phyloP scores from a whole-genome alignment of 2,329 filamentous ascomycete genomes.

The Cladosporium sp. region DNA sequence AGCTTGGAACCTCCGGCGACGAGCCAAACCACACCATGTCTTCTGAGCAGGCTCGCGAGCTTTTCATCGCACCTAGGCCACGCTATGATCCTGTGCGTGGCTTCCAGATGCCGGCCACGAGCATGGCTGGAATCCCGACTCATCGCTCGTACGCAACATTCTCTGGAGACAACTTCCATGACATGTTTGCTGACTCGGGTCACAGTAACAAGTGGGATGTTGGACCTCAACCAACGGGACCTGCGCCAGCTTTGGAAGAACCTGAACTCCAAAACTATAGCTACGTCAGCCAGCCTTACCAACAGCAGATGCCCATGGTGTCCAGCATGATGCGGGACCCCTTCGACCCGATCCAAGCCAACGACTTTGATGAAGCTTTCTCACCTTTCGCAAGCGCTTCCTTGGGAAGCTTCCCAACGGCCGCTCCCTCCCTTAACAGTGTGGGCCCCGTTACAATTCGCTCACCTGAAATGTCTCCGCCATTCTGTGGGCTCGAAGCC shows the following conservation, averaged over 20 bases:
- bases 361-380: neutral
- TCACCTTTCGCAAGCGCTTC: neutral
- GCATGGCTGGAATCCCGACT: neutral
- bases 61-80: constrained; percentile 23
- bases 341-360: neutral
- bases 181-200: constrained; percentile 20
- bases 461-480: neutral
- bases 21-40: neutral
- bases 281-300: neutral
- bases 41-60: constrained; percentile 23
- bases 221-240: neutral
- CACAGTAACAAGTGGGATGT: constrained; percentile 19
- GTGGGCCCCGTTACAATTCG: neutral
- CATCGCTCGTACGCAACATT: constrained; percentile 20
- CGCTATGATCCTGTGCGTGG: constrained; percentile 35
- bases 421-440: neutral
- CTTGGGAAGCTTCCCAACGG: neutral
- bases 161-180: constrained; percentile 10
- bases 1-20: constrained; percentile 24
- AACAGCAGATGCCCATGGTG: neutral
- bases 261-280: neutral
- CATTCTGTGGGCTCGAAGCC: neutral
- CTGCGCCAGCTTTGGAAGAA: neutral
- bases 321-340: neutral
- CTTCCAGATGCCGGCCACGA: constrained; percentile 21